phyloP scores from a whole-genome alignment of 2,329 filamentous ascomycete species.

The Ciborinia camelliae region DNA sequence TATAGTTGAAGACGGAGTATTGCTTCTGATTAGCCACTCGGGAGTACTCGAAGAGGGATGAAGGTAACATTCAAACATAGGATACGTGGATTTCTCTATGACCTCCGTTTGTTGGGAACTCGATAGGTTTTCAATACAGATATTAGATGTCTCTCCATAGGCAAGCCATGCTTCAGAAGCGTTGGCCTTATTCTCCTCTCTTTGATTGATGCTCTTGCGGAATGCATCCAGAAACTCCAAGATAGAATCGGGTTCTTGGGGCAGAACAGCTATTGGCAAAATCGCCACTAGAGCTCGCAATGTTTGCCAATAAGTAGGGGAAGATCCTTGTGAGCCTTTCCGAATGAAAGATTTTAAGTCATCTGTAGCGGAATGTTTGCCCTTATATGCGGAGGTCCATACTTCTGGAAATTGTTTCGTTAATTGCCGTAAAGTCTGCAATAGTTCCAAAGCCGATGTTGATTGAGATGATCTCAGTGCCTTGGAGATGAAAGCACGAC shows the following conservation, averaged over 20 bases:
- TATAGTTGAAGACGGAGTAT: constrained; percentile 37
- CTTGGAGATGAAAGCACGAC: constrained; percentile 64
- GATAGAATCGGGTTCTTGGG: constrained; percentile 52
- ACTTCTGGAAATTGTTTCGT: constrained; percentile 63
- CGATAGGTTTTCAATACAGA: constrained; percentile 48
- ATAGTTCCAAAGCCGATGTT: constrained; percentile 69
- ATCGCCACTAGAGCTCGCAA: constrained; percentile 58
- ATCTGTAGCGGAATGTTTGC: constrained; percentile 52
- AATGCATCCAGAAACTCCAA: constrained; percentile 63
- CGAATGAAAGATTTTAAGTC: constrained; percentile 70
- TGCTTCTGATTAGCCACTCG: constrained; percentile 28
- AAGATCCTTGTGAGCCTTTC: constrained; percentile 78
- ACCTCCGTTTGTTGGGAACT: constrained; percentile 45
- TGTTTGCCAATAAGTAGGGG: constrained; percentile 68
- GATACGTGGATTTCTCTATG: constrained; percentile 50
- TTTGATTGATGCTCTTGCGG: constrained; percentile 65
- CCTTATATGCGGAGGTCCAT: constrained; percentile 63
- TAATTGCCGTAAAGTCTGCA: constrained; percentile 63
- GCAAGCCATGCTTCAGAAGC: constrained; percentile 67
- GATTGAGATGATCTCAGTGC: constrained; percentile 69
- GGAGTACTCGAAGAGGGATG: constrained; percentile 24
- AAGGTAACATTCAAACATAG: constrained; percentile 54
- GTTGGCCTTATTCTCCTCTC: constrained; percentile 71
- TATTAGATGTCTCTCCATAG: constrained; percentile 64
- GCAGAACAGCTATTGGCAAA: constrained; percentile 55